Base-by-base conservation (phyloP, 257 asterid genomes). In the Nicotiana attenuata region DNA sequence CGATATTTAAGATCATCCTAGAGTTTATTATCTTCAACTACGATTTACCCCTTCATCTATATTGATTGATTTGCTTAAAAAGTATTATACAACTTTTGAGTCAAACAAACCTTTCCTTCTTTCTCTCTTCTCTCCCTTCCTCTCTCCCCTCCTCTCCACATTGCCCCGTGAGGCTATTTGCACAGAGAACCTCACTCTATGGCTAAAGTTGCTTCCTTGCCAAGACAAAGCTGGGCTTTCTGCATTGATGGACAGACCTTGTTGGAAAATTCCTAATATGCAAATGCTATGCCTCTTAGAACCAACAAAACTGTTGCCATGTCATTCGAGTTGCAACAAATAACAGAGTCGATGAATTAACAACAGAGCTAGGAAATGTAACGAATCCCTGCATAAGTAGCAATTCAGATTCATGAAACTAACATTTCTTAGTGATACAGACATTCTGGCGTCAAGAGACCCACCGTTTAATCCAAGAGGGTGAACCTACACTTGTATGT, bases 121-220 rank as follows among this genome's bases (percentile, higher is more conserved):
- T n/a, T n/a, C n/a, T n/a, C 29, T 28, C 29, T 3, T 26, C 28
- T 26, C 28, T 28, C 29, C 29, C 29, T 28, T 28, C 29, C 29
- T 26, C 28, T 26, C 28, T 28, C 29, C 29, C 29, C 2, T 28
- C 29, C 29, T 28, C 2, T 28, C 29, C 64, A 91, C 97, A 64
- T 89, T 96, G 88, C 99, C 98, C 83, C 99, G 98, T 77, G 99
- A 96, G 86, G 98, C 99, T 81, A 98, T 96, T 83, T 96, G 99
- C 92, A 96, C 99, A 29, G 98, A 96, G 87, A 96, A 96, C 86
- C 96, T 96, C 80, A 96, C 99, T 61, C 99, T 98, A 5, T 96
- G 99, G 99, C 88, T 96, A 89, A 96, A 96, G 91, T 82, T 96
- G 90, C 99, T 94, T 89, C 99, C 99, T 0, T 96, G 99, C 85